Base-by-base conservation (phyloP, 1,139 yeast species). In the Debaryomyces sp. region DNA sequence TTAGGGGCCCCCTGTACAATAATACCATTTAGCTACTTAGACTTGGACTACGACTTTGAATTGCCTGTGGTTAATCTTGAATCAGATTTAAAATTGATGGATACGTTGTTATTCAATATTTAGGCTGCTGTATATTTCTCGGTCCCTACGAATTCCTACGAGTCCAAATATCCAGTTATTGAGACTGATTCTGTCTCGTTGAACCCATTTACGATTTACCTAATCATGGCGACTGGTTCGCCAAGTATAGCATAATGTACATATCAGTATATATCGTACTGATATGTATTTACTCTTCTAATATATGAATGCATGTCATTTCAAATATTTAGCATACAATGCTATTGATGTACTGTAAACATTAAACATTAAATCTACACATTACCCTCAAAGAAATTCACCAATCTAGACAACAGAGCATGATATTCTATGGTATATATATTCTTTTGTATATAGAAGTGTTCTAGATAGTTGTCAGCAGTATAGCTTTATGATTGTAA, bases 11-110 rank as follows among this genome's bases (percentile, higher is more conserved):
- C 22, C 4, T 13, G 15, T n/a, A 12, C 13, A 15, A 36, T 13
- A 18, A 21, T 29, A 17, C 41, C 26, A 10, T 27, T 37, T 41
- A 35, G 41, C 34, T 38, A 44, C 29, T 47, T 46, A 12, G 52
- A 49, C 32, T 44, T 49, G 27, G 47, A 49, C 21, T 45, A 47
- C 40, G 45, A 44, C 17, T 24, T 30, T 18, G 46, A 42, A 6
- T 42, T 47, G 32, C 50, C 49, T 4, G 24, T 17, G 10, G 45
- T 47, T n/a, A 45, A 49, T 32, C 41, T 49, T 12, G 49, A 46
- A 29, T 41, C 43, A 13, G 52, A 49, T 27, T 48, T 49, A 35
- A 44, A 42, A 24, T 40, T 46, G 42, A 46, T 49, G 35, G 52
- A 49, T 35, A 24, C 30, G 29, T 21, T 41, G 36, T 32, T 41